Evolutionary conservation across 352 stramenopile species (phyloP).

Genomic region (Phytophthora vignae): DNA sequence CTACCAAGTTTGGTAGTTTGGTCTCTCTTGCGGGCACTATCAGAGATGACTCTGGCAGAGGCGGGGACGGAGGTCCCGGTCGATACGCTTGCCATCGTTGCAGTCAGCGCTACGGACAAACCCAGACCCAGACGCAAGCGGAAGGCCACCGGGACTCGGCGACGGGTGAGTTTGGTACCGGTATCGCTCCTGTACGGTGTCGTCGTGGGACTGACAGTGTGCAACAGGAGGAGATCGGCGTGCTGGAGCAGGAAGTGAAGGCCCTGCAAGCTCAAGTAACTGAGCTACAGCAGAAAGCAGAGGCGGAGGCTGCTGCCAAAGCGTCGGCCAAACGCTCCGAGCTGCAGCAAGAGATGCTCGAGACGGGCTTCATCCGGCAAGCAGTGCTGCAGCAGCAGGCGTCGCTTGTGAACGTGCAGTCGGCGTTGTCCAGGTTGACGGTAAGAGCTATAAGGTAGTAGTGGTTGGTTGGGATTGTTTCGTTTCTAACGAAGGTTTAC

Average conservation of each 20-base stretch:
- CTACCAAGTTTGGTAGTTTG: not conserved
- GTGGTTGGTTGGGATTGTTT: not conserved
- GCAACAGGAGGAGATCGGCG: slow-evolving; percentile 31
- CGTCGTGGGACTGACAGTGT: not conserved
- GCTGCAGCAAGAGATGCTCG: slow-evolving; percentile 22
- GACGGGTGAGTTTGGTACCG: slow-evolving; percentile 14
- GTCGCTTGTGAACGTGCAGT: slow-evolving; percentile 47
- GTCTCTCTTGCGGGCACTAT: too few species aligned
- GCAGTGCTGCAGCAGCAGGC: slow-evolving; percentile 38
- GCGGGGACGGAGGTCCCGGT: not conserved
- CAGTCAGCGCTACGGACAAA: not conserved
- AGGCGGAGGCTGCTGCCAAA: not conserved
- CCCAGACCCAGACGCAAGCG: slow-evolving; percentile 15
- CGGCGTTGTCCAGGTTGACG: slow-evolving; percentile 36
- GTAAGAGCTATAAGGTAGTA: slow-evolving; percentile 7
- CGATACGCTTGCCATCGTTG: not conserved
- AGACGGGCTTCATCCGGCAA: slow-evolving; percentile 33
- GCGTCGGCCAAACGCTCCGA: slow-evolving; percentile 3
- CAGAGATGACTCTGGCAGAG: slow-evolving; percentile 1
- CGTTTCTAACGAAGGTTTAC: not conserved
- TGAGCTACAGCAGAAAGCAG: slow-evolving; percentile 15
- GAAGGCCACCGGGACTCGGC: slow-evolving; percentile 25
- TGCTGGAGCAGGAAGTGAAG: slow-evolving; percentile 24
- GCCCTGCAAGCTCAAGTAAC: slow-evolving; percentile 20
- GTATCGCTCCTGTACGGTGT: not conserved